Evolutionary conservation across 129 eudicot species (phyloP).

Genomic region (Centrapalus pauciflorus): DNA sequence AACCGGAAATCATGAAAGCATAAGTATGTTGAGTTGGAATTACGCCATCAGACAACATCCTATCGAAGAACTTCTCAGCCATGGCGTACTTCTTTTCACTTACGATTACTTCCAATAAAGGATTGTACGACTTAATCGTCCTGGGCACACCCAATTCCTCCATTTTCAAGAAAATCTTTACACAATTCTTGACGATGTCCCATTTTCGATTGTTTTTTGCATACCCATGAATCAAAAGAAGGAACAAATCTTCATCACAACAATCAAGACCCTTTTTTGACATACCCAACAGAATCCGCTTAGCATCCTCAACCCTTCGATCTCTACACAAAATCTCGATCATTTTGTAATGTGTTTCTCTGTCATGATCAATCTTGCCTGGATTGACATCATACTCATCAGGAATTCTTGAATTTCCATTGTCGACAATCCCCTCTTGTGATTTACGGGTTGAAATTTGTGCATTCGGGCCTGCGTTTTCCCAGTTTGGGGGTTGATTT

Average conservation of each 20-base stretch:
- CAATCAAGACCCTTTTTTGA: constrained; percentile 53
- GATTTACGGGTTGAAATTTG: neutral
- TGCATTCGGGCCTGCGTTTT: constrained; percentile 15
- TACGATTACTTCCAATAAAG: constrained; percentile 52
- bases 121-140: constrained; percentile 47
- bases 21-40: constrained; percentile 54
- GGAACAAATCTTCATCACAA: constrained; percentile 77
- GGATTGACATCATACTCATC: constrained; percentile 32
- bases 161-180: constrained; percentile 56
- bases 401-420: constrained; percentile 8
- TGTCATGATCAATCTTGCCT: constrained; percentile 44
- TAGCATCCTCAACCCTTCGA: constrained; percentile 63
- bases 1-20: constrained; percentile 62
- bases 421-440: neutral
- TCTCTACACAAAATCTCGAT: constrained; percentile 57
- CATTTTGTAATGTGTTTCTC: constrained; percentile 43
- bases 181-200: constrained; percentile 74
- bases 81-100: constrained; percentile 56
- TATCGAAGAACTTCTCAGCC: constrained; percentile 68
- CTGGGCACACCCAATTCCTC: constrained; percentile 59
- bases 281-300: constrained; percentile 57
- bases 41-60: constrained; percentile 67
- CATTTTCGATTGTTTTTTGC: constrained; percentile 36
- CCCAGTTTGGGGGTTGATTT: neutral
- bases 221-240: constrained; percentile 54